Evolutionary conservation across 208 protist genomes (phyloP).

Genomic region (Acanthamoeba sp.): DNA sequence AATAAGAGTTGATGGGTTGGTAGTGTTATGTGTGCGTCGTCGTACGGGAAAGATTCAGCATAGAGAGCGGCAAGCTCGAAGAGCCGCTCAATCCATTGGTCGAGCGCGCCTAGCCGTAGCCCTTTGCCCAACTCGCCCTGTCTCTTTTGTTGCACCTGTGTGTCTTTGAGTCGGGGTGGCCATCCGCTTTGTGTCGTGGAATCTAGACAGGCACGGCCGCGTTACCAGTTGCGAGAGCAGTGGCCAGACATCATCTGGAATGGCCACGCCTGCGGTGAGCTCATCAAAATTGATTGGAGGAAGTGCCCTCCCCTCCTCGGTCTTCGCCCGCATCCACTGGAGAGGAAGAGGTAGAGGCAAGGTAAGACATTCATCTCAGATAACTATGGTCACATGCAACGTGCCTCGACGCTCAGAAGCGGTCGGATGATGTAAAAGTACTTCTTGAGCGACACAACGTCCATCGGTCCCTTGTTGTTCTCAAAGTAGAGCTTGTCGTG

Average conservation of each 20-base stretch:
- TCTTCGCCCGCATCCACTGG: constrained; percentile 23
- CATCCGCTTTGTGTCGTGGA: too few relatives aligned
- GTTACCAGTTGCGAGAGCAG: background rate
- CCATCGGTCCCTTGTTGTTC: background rate
- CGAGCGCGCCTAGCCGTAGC: background rate
- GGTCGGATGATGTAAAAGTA: constrained; percentile 55
- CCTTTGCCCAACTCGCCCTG: background rate
- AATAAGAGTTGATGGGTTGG: too few relatives aligned
- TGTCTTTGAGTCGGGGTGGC: too few relatives aligned
- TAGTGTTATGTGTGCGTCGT: too few relatives aligned
- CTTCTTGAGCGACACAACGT: constrained; percentile 22
- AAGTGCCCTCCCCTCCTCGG: background rate
- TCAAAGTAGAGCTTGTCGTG: constrained; percentile 62
- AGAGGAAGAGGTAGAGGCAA: background rate
- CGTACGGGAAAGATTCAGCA: background rate
- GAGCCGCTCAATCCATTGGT: background rate
- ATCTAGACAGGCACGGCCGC: too few relatives aligned
- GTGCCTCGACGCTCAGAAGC: constrained; percentile 23
- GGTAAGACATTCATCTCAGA: background rate
- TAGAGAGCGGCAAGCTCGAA: background rate
- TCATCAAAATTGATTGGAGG: constrained; percentile 36
- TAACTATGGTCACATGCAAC: background rate
- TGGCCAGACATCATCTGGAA: background rate
- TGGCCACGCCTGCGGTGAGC: background rate
- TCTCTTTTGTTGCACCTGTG: background rate